Evolutionary conservation across 805 yeast species (phyloP), one percentile per base, ranked within the genome.

Genomic region (Yueomyces sinensis): DNA sequence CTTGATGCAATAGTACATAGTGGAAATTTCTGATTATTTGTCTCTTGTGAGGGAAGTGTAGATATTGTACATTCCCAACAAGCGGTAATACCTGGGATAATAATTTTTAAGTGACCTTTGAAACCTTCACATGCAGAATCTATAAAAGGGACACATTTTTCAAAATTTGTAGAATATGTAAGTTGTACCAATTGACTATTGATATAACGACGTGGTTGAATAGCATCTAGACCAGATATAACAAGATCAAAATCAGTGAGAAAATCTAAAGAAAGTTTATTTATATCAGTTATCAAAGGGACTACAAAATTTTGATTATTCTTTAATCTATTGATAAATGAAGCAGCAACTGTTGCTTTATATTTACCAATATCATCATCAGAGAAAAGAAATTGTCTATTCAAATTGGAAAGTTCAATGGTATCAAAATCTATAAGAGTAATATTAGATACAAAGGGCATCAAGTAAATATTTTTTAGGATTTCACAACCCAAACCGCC

Each of bases 121-220:
- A 89, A 79, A 0, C 96, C 96, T 51, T 89, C 97, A 0, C 95
- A 81, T 3, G 96, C 98, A 4, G 96, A 96, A 52, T 89, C 98
- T 13, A 91, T 74, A 50, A 89, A 54, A 0, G 86, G 84, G 31
- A 74, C 72, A 15, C 72, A 54, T 2, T 63, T 55, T 13, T 61
- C 65, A 13, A 68, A 68, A 33, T 63, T 61, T 2, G 71, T 66
- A 0, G 54, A 60, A 32, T 69, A 74, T 4, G 82, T 84, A 41
- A 87, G 47, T 9, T 72, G 64, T 2, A 82, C 73, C 19, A 89
- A 56, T 13, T 72, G 68, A 13, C 70, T 63, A 55, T 89, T 89
- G 41, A 89, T 79, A 89, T 94, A 87, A 32, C 96, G 60, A 27
- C 98, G 64, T 0, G 97, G 95, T 47, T 78, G 89, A 5, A 91